phyloP scores from a whole-genome alignment of 306 rosid genomes.

The Abrus precatorius region DNA sequence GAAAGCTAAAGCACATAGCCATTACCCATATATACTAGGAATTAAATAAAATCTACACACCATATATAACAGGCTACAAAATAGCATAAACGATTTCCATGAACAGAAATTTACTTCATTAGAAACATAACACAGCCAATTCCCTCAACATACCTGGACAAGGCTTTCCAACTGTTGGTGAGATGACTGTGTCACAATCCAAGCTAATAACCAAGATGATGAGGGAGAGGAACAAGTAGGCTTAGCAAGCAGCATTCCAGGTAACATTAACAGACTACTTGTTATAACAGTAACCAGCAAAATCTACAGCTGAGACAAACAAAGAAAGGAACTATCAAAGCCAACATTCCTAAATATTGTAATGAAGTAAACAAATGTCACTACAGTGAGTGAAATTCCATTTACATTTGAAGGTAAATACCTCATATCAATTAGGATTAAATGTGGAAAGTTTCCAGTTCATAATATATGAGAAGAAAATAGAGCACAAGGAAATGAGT shows the following conservation, averaged over 20 bases:
- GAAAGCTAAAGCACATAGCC: neutral
- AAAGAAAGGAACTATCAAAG: neutral
- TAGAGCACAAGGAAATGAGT: neutral
- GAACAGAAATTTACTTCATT: neutral
- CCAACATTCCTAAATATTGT: neutral
- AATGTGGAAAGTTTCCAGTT: neutral
- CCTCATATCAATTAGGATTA: neutral
- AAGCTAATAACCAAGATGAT: neutral
- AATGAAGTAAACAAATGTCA: neutral
- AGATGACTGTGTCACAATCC: neutral
- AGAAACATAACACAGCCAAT: neutral
- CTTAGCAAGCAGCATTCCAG: neutral
- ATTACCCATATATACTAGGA: neutral
- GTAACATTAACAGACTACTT: slow-evolving; percentile 1
- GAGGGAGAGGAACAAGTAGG: neutral
- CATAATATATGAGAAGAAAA: neutral
- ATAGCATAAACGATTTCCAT: neutral
- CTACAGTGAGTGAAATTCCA: neutral
- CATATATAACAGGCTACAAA: neutral
- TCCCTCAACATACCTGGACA: slow-evolving; percentile 23
- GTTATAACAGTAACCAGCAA: neutral
- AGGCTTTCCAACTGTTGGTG: slow-evolving; percentile 16
- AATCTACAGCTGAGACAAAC: neutral
- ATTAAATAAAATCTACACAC: neutral
- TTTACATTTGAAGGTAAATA: neutral